These are phyloP conservation scores for Podosphaera leucotricha DNA, from an alignment of 2,329 filamentous ascomycete genomes.

Conservation along the genomic window DNA sequence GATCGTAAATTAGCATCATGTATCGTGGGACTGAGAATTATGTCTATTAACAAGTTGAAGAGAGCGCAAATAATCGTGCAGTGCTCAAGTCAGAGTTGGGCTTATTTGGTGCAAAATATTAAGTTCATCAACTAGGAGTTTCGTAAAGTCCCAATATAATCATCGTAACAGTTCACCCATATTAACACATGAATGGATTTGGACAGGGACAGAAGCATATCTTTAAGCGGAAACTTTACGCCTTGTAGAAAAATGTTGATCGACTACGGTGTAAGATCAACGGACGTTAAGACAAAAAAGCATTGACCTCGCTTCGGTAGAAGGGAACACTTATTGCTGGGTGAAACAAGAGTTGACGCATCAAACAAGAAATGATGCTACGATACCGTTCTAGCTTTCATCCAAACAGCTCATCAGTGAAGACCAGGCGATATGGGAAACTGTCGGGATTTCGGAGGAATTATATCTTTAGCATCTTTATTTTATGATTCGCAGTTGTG, in stretches of 20 bases:
- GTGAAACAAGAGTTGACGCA: slow-evolving; percentile 1
- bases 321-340: slow-evolving; percentile 5
- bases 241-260: slow-evolving; percentile 5
- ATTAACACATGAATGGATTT: background rate
- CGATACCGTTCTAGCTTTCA: background rate
- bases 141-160: slow-evolving; percentile 7
- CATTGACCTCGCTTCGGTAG: slow-evolving; percentile 15
- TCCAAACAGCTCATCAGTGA: background rate
- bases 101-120: background rate
- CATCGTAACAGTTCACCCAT: slow-evolving; percentile 6
- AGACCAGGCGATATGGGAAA: too few species aligned
- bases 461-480: too few species aligned
- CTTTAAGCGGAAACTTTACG: slow-evolving; percentile 10
- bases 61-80: background rate
- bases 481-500: too few species aligned
- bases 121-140: slow-evolving; percentile 4
- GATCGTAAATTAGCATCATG: background rate
- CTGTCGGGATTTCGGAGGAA: too few species aligned
- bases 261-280: background rate
- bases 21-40: background rate
- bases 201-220: slow-evolving; percentile 3
- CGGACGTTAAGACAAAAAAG: slow-evolving; percentile 12
- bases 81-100: background rate
- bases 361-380: background rate
- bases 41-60: background rate